Conservation (phyloP, 2,329 filamentous ascomycete genomes). For the Cladorrhinum sp. region DNA sequence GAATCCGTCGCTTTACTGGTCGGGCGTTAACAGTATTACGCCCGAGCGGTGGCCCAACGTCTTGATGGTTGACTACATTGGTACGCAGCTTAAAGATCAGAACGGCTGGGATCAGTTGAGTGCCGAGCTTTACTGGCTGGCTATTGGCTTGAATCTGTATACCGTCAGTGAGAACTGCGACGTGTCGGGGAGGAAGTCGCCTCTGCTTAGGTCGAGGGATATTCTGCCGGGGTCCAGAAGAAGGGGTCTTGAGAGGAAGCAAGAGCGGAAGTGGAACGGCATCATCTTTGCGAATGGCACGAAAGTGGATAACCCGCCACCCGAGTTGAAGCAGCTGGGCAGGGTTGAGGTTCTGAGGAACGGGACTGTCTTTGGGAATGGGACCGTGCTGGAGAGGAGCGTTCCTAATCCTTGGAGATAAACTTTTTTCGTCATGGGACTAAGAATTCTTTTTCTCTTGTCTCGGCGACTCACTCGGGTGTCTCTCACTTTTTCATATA, state of each 20-base stretch:
- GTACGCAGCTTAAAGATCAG: conserved; percentile 29
- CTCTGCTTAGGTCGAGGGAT: conserved; percentile 22
- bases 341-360: conserved; percentile 14
- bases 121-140: conserved; percentile 34
- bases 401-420: conserved; percentile 26
- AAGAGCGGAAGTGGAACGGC: conserved; percentile 29
- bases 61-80: conserved; percentile 34
- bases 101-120: conserved; percentile 30
- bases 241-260: no score
- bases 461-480: no score
- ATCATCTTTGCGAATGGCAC: conserved; percentile 35
- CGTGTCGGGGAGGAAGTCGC: conserved; percentile 25
- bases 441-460: no score
- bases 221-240: neutral
- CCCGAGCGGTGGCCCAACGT: conserved; percentile 33
- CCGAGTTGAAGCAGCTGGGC: conserved; percentile 16
- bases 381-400: conserved; percentile 29
- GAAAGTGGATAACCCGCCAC: conserved; percentile 25
- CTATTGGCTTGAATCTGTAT: conserved; percentile 33
- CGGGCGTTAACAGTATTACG: conserved; percentile 26
- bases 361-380: conserved; percentile 26
- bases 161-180: conserved; percentile 36
- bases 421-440: neutral
- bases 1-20: conserved; percentile 37
- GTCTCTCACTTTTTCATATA: no score